Evolutionary conservation across 352 stramenopile genomes (phyloP), one percentile per base, ranked within the genome.

Genomic region (Globisporangium iwayamae): DNA sequence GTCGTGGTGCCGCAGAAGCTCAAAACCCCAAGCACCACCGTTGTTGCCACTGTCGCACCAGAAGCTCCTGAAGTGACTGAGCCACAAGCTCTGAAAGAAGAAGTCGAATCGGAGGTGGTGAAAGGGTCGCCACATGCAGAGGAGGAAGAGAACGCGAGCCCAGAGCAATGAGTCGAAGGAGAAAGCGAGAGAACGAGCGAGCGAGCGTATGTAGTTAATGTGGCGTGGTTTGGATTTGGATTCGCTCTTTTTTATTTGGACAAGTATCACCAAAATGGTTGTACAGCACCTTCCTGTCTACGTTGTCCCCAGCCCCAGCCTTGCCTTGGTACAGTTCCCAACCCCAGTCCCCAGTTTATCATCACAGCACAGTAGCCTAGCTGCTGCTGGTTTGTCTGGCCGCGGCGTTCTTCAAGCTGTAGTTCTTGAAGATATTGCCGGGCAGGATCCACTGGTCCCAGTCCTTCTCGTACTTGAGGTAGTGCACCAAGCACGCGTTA

Each of bases 371-470:
- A 9, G 13, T 14, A 43, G 18, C 41, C 41, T 30, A 45, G 28
- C 14, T 56, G 18, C 53, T 32, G 25, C 28, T 54, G 13, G 10
- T 11, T 5, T 22, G 32, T 36, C 32, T 50, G 16, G 36, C 43
- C 9, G 25, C 38, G 25, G 25, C 38, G 25, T 58, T 38, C 20
- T 68, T 68, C 22, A 68, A 39, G 47, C 62, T 68, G 45, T 89
- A 90, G 70, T 93, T 93, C 60, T 79, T 82, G 67, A 91, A 93
- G 43, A 93, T 93, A 63, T 91, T 83, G 45, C 81, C 79, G 1
- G 83, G 83, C 18, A 93, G 66, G 45, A 93, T 69, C 83, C 83
- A 93, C 62, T 93, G 83, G 73, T 93, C 81, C 83, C 83, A 93
- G 71, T 93, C 81, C 58, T 89, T 90, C 61, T 93, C 80, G 57